Base-by-base conservation (phyloP, 495 filamentous ascomycete species). In the Xylaria scruposa region DNA sequence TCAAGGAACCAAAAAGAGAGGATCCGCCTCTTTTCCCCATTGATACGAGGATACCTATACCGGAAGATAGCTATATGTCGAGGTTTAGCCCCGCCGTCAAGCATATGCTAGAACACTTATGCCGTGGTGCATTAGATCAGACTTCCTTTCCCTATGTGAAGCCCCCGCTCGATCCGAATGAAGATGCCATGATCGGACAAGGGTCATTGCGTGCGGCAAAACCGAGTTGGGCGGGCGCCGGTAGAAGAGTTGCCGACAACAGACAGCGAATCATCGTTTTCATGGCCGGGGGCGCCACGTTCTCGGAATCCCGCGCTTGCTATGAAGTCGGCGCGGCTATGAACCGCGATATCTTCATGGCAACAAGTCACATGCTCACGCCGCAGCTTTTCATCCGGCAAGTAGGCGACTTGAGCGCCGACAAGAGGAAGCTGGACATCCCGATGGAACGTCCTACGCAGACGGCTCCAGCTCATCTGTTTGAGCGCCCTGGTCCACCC, bases 241-340 rank as follows among this genome's bases (percentile, higher is more conserved):
- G 93, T 66, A 85, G 90, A 33, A 87, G 91, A 19, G 88, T 89
- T 12, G 88, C 91, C 24, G 95, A 97, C 75, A 94, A 93, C 65
- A 89, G 91, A 58, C 96, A 99, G 81, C 91, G 96, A 53, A 89
- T 98, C 58, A 92, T 99, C 70, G 91, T 98, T 59, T 98, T 98
- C 80, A 92, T 98, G 90, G 95, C 96, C 24, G 96, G 97, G 46
- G 96, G 96, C 51, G 97, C 97, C 8, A 99, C 95, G 3, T 96
- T 95, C 79, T 91, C 92, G 1, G 96, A 99, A 82, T 84, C 92
- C 8, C 90, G 97, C 64, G 86, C 91, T 24, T 98, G 96, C 82
- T 98, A 98, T 75, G 95, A 99, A 73, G 79, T 95, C 56, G 91
- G 93, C 10, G 86, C 91, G 70, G 75, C 87, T 60, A 88, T 86